Evolutionary conservation across 371 early-diverging fungal genomes (phyloP), one percentile per base, ranked within the genome.

Genomic region (Apophysomyces variabilis): DNA sequence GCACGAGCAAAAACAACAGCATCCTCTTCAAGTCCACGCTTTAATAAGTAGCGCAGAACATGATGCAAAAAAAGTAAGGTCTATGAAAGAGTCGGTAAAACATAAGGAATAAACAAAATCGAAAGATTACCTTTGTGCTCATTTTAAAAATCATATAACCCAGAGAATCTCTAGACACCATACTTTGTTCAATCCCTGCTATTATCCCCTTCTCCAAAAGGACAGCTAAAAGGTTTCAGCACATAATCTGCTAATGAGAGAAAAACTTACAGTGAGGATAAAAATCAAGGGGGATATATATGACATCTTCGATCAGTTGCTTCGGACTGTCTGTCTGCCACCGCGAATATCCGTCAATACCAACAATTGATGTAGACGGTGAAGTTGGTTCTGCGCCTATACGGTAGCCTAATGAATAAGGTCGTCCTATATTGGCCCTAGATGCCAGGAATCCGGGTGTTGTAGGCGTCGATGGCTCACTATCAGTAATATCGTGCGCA

Each of bases 11-110:
- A 92, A 5, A 70, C 61, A 7, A 86, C 77, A 5, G 92, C 91
- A 56, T 86, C 87, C 46, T 80, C 79, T 67, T 87, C 79, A 47
- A 73, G 67, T 18, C 76, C 69, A 26, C 71, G 82, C 5, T 79
- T 74, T 58, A 93, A 69, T 58, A 93, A 68, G 68, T 89, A 78
- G 16, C 87, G 79, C n/a, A 92, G 69, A 18, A 95, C 80, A 38
- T 85, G 79, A 63, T 90, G 93, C 21, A 94, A 46, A 78, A 93
- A 93, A 16, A 93, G 70, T 70, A 90, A 90, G 2, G 92, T 93
- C 95, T 93, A 73, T 5, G 9, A 47, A 61, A 36, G 9, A 26
- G 36, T 62, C 41, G 41, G 38, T 14, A 14, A 62, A 32, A 43
- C 32, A 50, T 38, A 21, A 1, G 47, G 3, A 1, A 26, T n/a